Evolutionary conservation across 2,329 filamentous ascomycete species (phyloP), one percentile per base, ranked within the genome.

Genomic region (Arthrobotrys sphaeroides): DNA sequence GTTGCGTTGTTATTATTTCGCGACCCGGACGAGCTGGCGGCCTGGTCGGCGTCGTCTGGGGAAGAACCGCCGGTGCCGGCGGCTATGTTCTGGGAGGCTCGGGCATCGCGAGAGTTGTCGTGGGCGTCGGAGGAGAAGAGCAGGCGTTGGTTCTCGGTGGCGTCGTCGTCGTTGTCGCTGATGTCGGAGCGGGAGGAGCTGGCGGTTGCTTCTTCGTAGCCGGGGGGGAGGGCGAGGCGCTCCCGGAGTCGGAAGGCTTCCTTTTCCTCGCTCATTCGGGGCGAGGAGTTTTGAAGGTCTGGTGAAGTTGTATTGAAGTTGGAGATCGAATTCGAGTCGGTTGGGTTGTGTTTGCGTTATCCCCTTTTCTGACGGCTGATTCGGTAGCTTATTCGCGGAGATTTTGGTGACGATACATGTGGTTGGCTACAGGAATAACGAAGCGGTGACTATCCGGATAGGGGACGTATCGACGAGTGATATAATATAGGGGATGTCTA

Each of bases 1-100:
- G 84, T 86, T 40, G 88, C 89, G 42, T 66, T 57, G 72, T 69
- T 69, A 53, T 47, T 64, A 53, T 47, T 64, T 53, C 55, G 64
- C 49, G 49, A 62, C 22, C 59, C 57, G 57, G 72, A 75, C 13
- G 43, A n/a, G n/a, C n/a, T 16, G 22, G 55, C 59, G 51, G 62
- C 24, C 26, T 60, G 31, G 36, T 16, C 18, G 16, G 62, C 12
- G 26, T 24, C 57, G n/a, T n/a, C n/a, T n/a, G n/a, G n/a, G n/a
- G n/a, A n/a, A n/a, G n/a, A n/a, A n/a, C n/a, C n/a, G n/a, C n/a
- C n/a, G n/a, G n/a, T n/a, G n/a, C n/a, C n/a, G n/a, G n/a, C n/a
- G n/a, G n/a, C n/a, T n/a, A n/a, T n/a, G n/a, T n/a, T n/a, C n/a
- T n/a, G n/a, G n/a, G n/a, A n/a, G n/a, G n/a, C n/a, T n/a, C n/a